Conservation (phyloP, 352 stramenopile genomes). For the Ophiocytium majus region DNA sequence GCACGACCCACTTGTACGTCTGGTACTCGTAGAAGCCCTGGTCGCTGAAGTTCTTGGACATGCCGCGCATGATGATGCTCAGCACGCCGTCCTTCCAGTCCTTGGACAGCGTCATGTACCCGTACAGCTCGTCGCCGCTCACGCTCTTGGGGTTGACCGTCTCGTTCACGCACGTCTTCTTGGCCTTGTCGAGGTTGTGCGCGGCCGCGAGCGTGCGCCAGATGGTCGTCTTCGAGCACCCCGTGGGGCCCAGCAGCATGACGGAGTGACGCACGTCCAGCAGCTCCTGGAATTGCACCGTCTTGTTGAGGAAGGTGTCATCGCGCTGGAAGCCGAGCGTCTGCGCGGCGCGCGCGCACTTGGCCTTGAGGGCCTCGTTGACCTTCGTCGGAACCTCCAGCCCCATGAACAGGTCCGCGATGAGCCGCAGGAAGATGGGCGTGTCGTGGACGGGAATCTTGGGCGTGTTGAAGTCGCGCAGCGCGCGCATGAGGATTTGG, state of each 20-base stretch:
- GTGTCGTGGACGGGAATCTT: conserved; percentile 85
- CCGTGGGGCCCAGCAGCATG: conserved; percentile 89
- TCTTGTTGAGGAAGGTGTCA: conserved; percentile 90
- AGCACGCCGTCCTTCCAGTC: conserved; percentile 95
- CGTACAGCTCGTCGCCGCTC: conserved; percentile 80
- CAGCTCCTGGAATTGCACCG: conserved; percentile 84
- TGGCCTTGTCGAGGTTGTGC: conserved; percentile 73
- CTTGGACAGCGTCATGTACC: conserved; percentile 93
- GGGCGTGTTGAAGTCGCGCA: conserved; percentile 92
- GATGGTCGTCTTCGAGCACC: conserved; percentile 90
- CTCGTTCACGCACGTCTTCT: conserved; percentile 85
- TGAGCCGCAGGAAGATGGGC: conserved; percentile 85
- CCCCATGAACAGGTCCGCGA: conserved; percentile 88
- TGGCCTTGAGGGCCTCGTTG: conserved; percentile 82
- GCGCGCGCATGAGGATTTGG: conserved; percentile 87
- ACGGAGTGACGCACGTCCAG: conserved; percentile 89
- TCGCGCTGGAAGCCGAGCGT: conserved; percentile 81
- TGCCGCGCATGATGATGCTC: conserved; percentile 92
- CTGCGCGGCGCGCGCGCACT: conserved; percentile 83
- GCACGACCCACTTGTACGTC: conserved; percentile 87
- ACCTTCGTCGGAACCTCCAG: conserved; percentile 85
- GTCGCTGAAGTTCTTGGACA: conserved; percentile 86
- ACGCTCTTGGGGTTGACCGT: conserved; percentile 92
- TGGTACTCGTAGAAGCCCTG: conserved; percentile 93
- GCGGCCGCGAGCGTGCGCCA: conserved; percentile 82